Conservation (phyloP, 163 green algal species). For the Scenedesmus sp. region DNA sequence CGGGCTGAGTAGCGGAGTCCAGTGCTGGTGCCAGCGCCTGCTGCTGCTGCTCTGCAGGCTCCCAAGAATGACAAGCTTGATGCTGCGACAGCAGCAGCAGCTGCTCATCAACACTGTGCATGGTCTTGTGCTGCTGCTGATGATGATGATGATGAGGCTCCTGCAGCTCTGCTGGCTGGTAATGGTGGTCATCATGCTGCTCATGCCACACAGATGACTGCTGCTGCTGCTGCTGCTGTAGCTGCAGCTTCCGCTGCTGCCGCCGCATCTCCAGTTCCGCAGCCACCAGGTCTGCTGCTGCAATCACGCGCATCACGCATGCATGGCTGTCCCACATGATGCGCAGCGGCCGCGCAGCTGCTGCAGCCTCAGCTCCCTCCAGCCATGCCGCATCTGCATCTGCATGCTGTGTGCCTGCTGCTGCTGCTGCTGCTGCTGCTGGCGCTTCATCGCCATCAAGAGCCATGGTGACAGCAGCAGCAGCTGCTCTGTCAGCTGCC, state of each 20-base stretch:
- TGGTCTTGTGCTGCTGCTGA: not conserved
- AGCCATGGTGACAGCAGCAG: no score
- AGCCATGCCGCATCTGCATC: conserved; percentile 13
- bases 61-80: not conserved
- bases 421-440: not conserved
- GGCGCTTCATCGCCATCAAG: not conserved
- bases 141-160: not conserved
- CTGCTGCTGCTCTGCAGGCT: not conserved
- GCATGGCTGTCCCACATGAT: conserved; percentile 31
- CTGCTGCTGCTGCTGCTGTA: not conserved
- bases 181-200: no score
- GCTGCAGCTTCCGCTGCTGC: not conserved
- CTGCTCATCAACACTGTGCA: not conserved
- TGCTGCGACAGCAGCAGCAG: not conserved
- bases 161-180: not conserved
- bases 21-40: not conserved
- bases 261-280: conserved; percentile 26
- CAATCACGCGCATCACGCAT: not conserved
- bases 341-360: not conserved
- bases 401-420: not conserved
- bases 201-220: not conserved
- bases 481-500: not conserved
- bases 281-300: conserved; percentile 8
- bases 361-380: not conserved
- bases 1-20: not conserved